Evolutionary conservation across 2,329 filamentous ascomycete species (phyloP).

Genomic region (Diplocarpon rosae): DNA sequence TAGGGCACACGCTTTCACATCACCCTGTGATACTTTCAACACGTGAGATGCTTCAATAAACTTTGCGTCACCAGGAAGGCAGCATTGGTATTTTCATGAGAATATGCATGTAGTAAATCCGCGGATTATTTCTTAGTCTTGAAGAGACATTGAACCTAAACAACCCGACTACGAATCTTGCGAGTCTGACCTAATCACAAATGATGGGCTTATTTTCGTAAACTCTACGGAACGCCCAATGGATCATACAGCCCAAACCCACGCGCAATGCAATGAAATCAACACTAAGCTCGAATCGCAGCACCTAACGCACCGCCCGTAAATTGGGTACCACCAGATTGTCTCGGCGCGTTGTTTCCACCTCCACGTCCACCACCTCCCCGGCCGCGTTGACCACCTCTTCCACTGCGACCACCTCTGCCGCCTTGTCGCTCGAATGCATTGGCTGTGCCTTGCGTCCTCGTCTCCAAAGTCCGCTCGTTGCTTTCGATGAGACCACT

Average conservation of each 20-base stretch:
- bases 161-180: conserved; percentile 3
- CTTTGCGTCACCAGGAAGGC: too few species aligned
- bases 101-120: too few species aligned
- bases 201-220: conserved; percentile 22
- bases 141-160: conserved; percentile 2
- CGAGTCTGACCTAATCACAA: conserved; percentile 8
- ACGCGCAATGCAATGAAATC: conserved; percentile 26
- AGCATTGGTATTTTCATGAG: too few species aligned
- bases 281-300: conserved; percentile 46
- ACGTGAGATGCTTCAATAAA: too few species aligned
- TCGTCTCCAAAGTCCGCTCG: conserved; percentile 92
- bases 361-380: conserved; percentile 34
- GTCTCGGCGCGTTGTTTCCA: conserved; percentile 50
- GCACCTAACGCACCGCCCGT: conserved; percentile 69
- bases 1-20: too few species aligned
- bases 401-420: conserved; percentile 54
- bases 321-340: conserved; percentile 67
- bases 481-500: conserved; percentile 93
- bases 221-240: conserved; percentile 27
- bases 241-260: conserved; percentile 22
- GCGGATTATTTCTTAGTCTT: not conserved
- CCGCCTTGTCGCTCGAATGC: conserved; percentile 91
- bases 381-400: conserved; percentile 45
- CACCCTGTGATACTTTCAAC: too few species aligned
- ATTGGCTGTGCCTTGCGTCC: conserved; percentile 90